phyloP scores from a whole-genome alignment of 2,329 filamentous ascomycete genomes.

The Anthostomella pinea region DNA sequence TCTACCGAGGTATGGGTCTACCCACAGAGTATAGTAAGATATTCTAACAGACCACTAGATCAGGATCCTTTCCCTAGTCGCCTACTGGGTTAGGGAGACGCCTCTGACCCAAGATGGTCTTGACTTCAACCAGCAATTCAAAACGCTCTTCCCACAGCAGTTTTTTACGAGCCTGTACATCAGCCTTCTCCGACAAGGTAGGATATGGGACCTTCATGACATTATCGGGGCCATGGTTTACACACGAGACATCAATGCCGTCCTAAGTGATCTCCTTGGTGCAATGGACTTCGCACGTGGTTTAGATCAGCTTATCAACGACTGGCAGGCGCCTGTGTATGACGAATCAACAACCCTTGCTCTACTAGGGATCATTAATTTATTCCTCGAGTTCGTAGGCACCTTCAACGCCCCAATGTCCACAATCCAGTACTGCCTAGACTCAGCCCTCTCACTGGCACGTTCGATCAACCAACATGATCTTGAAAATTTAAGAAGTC shows the following conservation, averaged over 20 bases:
- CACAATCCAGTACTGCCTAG: too few relatives aligned
- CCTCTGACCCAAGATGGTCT: not conserved
- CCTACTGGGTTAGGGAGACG: too few relatives aligned
- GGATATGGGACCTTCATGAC: slow-evolving; percentile 3
- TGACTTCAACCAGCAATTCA: not conserved
- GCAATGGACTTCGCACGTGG: not conserved
- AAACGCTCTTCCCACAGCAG: not conserved
- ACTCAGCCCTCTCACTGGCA: not conserved
- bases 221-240: not conserved
- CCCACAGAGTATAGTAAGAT: too few relatives aligned
- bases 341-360: slow-evolving; percentile 1
- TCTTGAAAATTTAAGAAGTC: not conserved
- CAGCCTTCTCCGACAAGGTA: slow-evolving; percentile 1
- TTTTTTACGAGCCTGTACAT: not conserved
- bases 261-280: not conserved
- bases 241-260: not conserved
- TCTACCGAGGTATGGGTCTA: too few relatives aligned
- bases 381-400: not conserved
- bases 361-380: not conserved
- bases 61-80: too few relatives aligned
- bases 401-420: not conserved
- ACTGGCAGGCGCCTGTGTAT: not conserved
- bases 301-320: not conserved
- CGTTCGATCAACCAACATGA: not conserved
- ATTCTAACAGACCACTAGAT: too few relatives aligned